phyloP scores from a whole-genome alignment of 345 rosid species.

The Pseudoturritis turrita region DNA sequence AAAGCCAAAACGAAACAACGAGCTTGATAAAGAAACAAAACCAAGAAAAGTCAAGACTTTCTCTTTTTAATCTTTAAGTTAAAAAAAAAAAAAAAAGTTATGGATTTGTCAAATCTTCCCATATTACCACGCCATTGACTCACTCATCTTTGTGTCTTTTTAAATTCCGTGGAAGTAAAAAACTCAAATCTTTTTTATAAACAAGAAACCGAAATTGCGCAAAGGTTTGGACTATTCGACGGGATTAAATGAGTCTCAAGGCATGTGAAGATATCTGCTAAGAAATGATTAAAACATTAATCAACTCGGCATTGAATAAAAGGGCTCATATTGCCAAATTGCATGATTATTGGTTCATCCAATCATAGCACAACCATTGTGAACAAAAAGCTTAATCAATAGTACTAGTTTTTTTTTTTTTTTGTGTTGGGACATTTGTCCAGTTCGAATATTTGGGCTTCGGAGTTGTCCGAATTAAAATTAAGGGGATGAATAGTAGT shows the following conservation, averaged over 20 bases:
- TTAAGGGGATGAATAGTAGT: too few species aligned
- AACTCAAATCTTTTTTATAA: background rate
- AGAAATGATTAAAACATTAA: background rate
- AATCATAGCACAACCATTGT: background rate
- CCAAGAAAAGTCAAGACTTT: constrained; percentile 22
- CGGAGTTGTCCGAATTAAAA: background rate
- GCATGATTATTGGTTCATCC: background rate
- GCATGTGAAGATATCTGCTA: constrained; percentile 10
- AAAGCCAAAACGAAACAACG: constrained; percentile 18
- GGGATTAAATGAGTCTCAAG: background rate
- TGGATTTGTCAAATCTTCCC: constrained; percentile 11
- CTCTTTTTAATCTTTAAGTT: constrained; percentile 3
- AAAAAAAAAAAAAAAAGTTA: background rate
- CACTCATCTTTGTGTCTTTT: background rate
- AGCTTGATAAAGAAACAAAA: constrained; percentile 15
- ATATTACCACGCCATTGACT: constrained; percentile 15
- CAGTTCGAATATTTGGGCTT: background rate
- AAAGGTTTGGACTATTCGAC: constrained; percentile 5
- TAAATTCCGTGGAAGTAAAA: constrained; percentile 15
- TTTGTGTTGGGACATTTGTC: background rate
- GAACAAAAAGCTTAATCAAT: background rate
- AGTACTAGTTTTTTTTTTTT: background rate
- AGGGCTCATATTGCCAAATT: background rate
- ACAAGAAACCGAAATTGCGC: background rate
- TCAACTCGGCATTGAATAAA: constrained; percentile 6